These are phyloP conservation scores for Cryptococcus maquisensis DNA, from an alignment of 1,284 basidiomycete species.

Conservation along the genomic window DNA sequence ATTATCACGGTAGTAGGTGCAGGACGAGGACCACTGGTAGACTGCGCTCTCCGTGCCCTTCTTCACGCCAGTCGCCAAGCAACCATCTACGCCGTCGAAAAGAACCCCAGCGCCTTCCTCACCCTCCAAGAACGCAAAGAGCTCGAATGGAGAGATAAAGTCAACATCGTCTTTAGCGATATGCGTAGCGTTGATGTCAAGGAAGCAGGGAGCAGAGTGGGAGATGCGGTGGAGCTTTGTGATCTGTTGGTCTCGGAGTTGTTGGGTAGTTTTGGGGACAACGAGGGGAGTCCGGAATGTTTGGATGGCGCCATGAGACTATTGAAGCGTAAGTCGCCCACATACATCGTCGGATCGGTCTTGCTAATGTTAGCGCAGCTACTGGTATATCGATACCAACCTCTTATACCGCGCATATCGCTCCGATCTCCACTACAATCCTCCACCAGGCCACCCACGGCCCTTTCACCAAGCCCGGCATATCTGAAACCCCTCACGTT, in stretches of 20 bases:
- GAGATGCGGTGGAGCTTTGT: constrained; percentile 45
- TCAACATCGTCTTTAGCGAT: constrained; percentile 83
- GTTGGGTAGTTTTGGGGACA: constrained; percentile 95
- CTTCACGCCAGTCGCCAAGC: constrained; percentile 64
- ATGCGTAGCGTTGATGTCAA: constrained; percentile 80
- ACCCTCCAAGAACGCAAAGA: constrained; percentile 77
- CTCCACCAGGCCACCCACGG: constrained; percentile 69
- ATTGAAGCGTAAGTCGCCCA: constrained; percentile 63
- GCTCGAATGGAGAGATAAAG: constrained; percentile 76
- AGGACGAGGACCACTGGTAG: constrained; percentile 90
- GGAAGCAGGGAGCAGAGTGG: constrained; percentile 52
- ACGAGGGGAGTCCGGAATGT: constrained; percentile 96
- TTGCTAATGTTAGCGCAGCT: neutral
- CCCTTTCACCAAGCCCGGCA: constrained; percentile 53
- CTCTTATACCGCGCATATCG: constrained; percentile 90
- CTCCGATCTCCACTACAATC: constrained; percentile 89
- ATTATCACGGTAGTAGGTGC: constrained; percentile 89
- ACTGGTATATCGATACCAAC: constrained; percentile 89
- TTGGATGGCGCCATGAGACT: constrained; percentile 91
- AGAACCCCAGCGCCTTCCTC: constrained; percentile 89
- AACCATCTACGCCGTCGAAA: constrained; percentile 85
- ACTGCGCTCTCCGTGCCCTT: constrained; percentile 74
- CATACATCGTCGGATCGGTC: neutral
- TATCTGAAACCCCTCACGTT: constrained; percentile 92
- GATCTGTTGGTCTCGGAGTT: constrained; percentile 96